These are phyloP conservation scores for Lasiodiplodia theobromae DNA, from an alignment of 2,329 filamentous ascomycete genomes.

Conservation along the genomic window DNA sequence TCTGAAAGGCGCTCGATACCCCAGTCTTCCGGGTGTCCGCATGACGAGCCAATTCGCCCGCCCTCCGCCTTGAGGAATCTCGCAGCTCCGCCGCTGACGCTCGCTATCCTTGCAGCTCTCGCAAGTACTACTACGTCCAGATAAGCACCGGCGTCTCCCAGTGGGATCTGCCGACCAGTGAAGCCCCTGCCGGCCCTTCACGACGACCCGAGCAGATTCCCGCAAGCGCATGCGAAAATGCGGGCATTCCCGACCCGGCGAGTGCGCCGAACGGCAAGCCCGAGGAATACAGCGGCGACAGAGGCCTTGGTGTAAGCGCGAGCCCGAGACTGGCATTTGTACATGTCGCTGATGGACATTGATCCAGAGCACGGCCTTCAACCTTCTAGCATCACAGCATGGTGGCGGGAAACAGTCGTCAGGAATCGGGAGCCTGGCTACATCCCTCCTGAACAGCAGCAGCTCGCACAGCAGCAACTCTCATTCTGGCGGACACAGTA, in stretches of 20 bases:
- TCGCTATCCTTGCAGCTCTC: constrained; percentile 43
- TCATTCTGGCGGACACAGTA: constrained; percentile 22
- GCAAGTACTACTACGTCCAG: constrained; percentile 64
- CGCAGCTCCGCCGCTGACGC: constrained; percentile 16
- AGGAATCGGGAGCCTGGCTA: constrained; percentile 30
- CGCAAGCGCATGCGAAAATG: constrained; percentile 16
- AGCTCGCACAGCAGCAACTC: constrained; percentile 11
- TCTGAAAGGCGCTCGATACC: constrained; percentile 11
- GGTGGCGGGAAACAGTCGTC: constrained; percentile 27
- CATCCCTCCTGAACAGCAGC: constrained; percentile 26
- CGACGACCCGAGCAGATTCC: constrained; percentile 26
- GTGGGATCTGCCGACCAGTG: constrained; percentile 72
- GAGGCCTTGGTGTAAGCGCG: constrained; percentile 30
- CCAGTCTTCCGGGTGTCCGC: constrained; percentile 6
- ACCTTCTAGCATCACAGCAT: constrained; percentile 28
- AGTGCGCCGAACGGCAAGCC: constrained; percentile 14
- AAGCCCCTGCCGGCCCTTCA: constrained; percentile 26
- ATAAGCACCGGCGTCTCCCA: constrained; percentile 75
- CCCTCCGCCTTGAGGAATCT: constrained; percentile 39
- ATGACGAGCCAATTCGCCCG: constrained; percentile 33
- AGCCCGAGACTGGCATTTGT: not conserved
- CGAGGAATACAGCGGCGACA: constrained; percentile 29
- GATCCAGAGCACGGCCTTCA: constrained; percentile 27
- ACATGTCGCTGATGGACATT: constrained; percentile 6
- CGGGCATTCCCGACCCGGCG: constrained; percentile 14